Percentiles rank a stretch among this genome's conserved stretches.
Evolutionary conservation across 2,329 filamentous ascomycete species (phyloP).

Genomic region (Akanthomyces dipterigenus): DNA sequence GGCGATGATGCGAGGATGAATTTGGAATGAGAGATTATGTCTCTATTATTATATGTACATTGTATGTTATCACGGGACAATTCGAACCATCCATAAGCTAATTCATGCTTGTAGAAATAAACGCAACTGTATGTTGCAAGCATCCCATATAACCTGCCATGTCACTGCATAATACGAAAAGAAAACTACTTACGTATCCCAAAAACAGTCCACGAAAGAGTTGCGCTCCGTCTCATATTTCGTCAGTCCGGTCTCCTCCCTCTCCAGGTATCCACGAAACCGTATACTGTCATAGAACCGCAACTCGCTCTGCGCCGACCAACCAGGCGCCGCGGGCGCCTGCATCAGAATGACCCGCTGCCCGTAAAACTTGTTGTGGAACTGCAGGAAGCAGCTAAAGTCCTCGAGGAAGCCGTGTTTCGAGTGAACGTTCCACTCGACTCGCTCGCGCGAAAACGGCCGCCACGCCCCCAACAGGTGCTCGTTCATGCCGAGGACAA

Average conservation of each 20-base stretch:
- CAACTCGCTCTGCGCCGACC: not conserved
- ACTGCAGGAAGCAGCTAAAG: slow-evolving; percentile 1
- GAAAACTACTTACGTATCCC: not conserved
- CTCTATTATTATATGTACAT: not conserved
- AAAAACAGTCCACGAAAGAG: not conserved
- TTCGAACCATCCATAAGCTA: not conserved
- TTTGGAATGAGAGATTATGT: slow-evolving; percentile 49
- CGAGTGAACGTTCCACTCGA: not conserved
- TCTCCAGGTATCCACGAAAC: not conserved
- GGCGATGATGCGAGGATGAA: slow-evolving; percentile 82
- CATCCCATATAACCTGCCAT: not conserved
- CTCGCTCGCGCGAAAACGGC: not conserved
- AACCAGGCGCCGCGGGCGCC: not conserved
- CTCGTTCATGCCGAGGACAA: not conserved
- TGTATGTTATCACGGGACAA: not conserved
- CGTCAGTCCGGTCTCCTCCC: not conserved
- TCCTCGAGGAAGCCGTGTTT: slow-evolving; percentile 1
- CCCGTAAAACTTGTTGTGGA: not conserved
- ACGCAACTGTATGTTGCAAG: not conserved
- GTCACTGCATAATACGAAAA: not conserved
- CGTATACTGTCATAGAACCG: not conserved
- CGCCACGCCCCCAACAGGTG: not conserved
- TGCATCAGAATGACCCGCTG: slow-evolving; percentile 5
- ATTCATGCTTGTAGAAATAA: not conserved
- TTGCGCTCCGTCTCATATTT: not conserved